Evolutionary conservation across 2,329 filamentous ascomycete genomes (phyloP), one percentile per base, ranked within the genome.

Genomic region (Penicillium sp.): DNA sequence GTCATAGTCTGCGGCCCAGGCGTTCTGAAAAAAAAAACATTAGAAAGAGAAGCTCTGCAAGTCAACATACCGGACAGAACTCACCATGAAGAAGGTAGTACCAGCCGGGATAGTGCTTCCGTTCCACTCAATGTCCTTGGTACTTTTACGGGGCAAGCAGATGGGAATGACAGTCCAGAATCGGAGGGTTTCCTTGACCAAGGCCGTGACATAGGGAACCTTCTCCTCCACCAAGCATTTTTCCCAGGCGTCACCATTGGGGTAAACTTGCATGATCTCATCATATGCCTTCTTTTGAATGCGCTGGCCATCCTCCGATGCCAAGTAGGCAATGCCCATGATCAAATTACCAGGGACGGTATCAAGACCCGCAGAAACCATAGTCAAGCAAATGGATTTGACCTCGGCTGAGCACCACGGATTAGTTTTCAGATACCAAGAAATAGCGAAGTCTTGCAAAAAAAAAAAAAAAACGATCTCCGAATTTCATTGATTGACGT

Each of bases 141-240:
- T 89, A 62, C 83, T 89, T 16, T 86, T 86, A 3, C 91, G 82
- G 0, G 91, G 91, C 0, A 95, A 82, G 68, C 87, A 92, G 68
- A 95, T 89, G 1, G 90, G 89, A 65, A 93, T 90, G 33, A 94
- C 90, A 2, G 87, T 89, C 84, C 88, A 94, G 80, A 86, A 94
- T 28, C 91, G 85, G 0, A 94, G 81, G 1, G 89, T 87, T 72
- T 95, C 92, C 71, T 93, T 93, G 62, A 91, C 89, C 6, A 95
- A 76, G 0, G 91, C 91, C 0, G 89, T 91, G 61, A 95, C 80
- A 73, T 93, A 95, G 0, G 88, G 86, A 0, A 92, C 83, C 69
- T 90, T 92, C 70, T 93, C 90, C 72, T 93, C 90, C 3, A 85
- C 72, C 0, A 91, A 81, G 61, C 89, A 92, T 65, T 82, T 85